Base-by-base conservation (phyloP, 2,329 filamentous ascomycete species). In the Claviceps quebecensis region DNA sequence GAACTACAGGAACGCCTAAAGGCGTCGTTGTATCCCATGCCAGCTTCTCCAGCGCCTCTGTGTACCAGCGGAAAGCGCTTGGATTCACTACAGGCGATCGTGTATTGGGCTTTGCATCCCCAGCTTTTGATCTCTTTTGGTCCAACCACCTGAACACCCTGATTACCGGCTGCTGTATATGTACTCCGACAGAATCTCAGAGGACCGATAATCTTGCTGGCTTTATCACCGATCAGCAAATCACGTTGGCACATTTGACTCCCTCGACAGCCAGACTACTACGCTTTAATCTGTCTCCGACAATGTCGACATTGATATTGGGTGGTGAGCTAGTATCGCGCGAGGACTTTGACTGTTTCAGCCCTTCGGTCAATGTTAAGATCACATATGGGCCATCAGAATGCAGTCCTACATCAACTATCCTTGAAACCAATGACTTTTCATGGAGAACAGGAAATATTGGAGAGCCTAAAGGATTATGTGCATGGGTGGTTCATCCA, bases 61-160 rank as follows among this genome's bases (percentile, higher is more conserved):
- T 4, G 4, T 73, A 11, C 59, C 64, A 13, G 57, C 69, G 16
- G 56, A 61, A 5, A 58, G 62, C 39, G 57, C 64, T 47, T 53
- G 49, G 17, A n/a, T 57, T 54, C 16, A 53, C 51, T 16, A 55
- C 53, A 34, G 53, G 54, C 8, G 52, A 55, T 3, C 57, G 70
- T 13, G 69, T 72, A 44, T 69, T 57, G 3, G 49, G 59, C 2
- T 56, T 56, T 29, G 14, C 55, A 7, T 45, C 51, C 3, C 53
- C 52, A 16, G 43, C 40, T 4, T 55, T 56, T 39, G 53, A 56
- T 39, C 49, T 51, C 3, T 43, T 29, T 22, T 52, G 52, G 5
- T 11, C 23, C 8, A 44, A 52, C 4, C 48, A 49, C 8, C 45
- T 55, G 13, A n/a, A 39, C 7, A 52, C 55, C 2, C 45, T 56